Conservation (phyloP, 441 rosid species). For the Corymbia calophylla region DNA sequence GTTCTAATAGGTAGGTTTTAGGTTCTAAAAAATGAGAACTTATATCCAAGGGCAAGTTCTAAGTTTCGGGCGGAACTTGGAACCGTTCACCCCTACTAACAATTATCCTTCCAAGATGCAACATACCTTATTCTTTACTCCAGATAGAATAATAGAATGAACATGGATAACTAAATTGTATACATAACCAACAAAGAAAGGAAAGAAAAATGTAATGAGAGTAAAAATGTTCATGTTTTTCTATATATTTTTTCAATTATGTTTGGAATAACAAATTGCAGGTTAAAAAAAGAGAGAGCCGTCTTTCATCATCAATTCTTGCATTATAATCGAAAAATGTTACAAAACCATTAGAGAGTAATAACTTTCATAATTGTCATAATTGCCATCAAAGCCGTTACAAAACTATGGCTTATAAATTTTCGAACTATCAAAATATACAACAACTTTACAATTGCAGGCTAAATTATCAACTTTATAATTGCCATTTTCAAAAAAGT, state of each 20-base stretch:
- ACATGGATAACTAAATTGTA: not conserved
- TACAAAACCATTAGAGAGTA: not conserved
- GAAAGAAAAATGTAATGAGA: not conserved
- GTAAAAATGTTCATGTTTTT: not conserved
- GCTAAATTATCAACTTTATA: too few species aligned
- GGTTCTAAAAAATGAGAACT: too few species aligned
- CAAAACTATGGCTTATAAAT: not conserved
- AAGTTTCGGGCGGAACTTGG: too few species aligned
- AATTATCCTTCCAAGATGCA: not conserved
- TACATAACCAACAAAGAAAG: not conserved
- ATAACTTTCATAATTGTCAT: not conserved
- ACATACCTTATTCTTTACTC: not conserved
- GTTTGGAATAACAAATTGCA: too few species aligned
- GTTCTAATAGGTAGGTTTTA: too few species aligned
- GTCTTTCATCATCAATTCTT: too few species aligned
- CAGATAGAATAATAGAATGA: accelerated
- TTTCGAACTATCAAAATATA: too few species aligned
- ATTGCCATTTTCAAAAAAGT: too few species aligned
- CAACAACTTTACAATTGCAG: not conserved
- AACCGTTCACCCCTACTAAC: too few species aligned
- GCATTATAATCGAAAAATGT: not conserved
- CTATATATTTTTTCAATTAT: not conserved
- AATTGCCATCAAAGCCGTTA: not conserved
- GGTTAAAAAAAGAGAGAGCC: too few species aligned
- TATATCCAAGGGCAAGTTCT: too few species aligned